Percentiles rank a stretch among this genome's conserved stretches.
phyloP scores from a whole-genome alignment of 768 basidiomycete genomes.

The Auricularia heimuer region DNA sequence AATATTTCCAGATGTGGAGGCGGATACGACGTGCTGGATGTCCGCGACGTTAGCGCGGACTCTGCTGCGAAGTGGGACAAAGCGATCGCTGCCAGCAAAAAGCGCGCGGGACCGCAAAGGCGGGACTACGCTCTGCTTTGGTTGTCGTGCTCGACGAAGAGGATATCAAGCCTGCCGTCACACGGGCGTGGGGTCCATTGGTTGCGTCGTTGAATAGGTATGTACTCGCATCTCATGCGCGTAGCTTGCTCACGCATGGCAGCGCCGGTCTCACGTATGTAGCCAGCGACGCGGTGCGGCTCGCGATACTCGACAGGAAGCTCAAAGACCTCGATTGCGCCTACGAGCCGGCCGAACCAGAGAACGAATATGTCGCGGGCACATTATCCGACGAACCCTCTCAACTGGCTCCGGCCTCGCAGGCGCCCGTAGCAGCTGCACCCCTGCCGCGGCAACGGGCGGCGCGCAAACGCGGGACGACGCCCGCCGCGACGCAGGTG shows the following conservation, averaged over 20 bases:
- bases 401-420: neutral
- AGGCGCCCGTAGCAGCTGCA: neutral
- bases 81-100: neutral
- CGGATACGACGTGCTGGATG: neutral
- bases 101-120: neutral
- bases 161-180: neutral
- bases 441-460: neutral
- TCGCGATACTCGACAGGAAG: neutral
- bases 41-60: neutral
- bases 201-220: neutral
- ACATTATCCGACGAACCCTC: neutral
- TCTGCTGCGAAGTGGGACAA: neutral
- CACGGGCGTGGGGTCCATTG: neutral
- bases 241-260: neutral
- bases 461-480: neutral
- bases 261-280: neutral
- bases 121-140: neutral
- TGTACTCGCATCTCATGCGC: neutral
- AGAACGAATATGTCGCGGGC: neutral
- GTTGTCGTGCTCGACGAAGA: neutral
- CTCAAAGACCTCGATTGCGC: neutral
- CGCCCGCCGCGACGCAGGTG: neutral
- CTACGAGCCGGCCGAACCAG: neutral
- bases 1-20: neutral
- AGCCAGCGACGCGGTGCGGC: neutral